Conservation (phyloP, 1,284 basidiomycete genomes). For the Neonothopanus nambi region DNA sequence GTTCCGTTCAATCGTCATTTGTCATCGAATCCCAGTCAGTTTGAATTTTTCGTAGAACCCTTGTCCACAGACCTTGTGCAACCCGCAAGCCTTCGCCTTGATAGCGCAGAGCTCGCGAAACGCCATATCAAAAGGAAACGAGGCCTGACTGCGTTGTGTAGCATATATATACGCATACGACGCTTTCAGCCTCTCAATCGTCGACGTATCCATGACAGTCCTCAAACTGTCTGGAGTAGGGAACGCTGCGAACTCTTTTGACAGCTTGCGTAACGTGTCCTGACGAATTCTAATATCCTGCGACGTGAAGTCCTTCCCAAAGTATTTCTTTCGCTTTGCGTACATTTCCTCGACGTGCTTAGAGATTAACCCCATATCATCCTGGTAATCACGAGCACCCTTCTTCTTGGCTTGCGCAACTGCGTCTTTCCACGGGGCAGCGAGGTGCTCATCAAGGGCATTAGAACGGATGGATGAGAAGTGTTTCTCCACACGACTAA, state of each 20-base stretch:
- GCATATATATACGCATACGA: slow-evolving; percentile 14
- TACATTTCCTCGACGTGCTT: slow-evolving; percentile 2
- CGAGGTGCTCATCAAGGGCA: slow-evolving; percentile 1
- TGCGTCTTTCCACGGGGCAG: slow-evolving; percentile 17
- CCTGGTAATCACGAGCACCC: background rate
- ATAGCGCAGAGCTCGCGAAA: slow-evolving; percentile 12
- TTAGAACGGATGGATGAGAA: slow-evolving; percentile 3
- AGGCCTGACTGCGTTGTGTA: background rate
- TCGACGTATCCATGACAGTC: slow-evolving; percentile 1
- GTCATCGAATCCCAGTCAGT: background rate
- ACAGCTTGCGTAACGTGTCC: slow-evolving; percentile 37
- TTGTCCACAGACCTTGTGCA: background rate
- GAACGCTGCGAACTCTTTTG: slow-evolving; percentile 29
- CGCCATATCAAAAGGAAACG: slow-evolving; percentile 4
- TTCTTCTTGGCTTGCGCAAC: background rate
- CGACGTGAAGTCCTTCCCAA: slow-evolving; percentile 30
- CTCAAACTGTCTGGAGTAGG: slow-evolving; percentile 7
- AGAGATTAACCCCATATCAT: slow-evolving; percentile 1
- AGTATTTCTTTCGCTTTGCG: background rate
- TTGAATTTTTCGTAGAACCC: slow-evolving; percentile 9
- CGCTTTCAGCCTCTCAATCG: slow-evolving; percentile 10
- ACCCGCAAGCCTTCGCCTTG: slow-evolving; percentile 3
- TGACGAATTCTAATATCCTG: slow-evolving; percentile 39
- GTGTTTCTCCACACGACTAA: slow-evolving; percentile 11
- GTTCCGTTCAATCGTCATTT: too few species aligned